Evolutionary conservation across 164 flowering plant species (phyloP), one percentile per base, ranked within the genome.

Genomic region (Taxillus chinensis): DNA sequence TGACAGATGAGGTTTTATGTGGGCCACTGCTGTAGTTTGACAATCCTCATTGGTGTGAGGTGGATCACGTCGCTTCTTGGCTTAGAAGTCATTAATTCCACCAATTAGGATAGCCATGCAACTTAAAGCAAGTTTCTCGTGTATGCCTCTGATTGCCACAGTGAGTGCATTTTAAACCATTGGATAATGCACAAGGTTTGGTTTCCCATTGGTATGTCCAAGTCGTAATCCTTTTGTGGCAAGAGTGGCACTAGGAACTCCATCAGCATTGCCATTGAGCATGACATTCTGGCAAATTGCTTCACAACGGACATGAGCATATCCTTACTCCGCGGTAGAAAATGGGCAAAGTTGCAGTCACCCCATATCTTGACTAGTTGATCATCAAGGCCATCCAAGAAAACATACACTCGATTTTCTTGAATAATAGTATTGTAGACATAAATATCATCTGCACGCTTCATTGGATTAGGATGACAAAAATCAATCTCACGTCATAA

Each of bases 1-100:
- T 6, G 64, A 62, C 41, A 62, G 41, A 4, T 49, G 56, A n/a
- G 64, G 64, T 38, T 62, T 27, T 10, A 42, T 15, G 15, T 49
- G 42, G 43, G 16, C 62, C 51, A 59, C 50, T 7, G 13, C 50
- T n/a, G 39, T 50, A 4, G 14, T 59, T 42, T 50, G 50, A 11
- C 3, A 10, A 39, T 15, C 51, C 13, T 48, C 51, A 48, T 48
- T 48, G 3, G 3, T 48, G 11, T 3, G 3, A 3, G 12, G 3
- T 3, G 11, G 7, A 3, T 48, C 51, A 48, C 51, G 11, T 3
- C 12, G 12, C 51, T 48, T 48, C 13, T 11, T 6, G 3, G 13
- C 51, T 11, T 48, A 3, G 13, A 48, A 13, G 13, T 48, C 51
- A n/a, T n/a, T n/a, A n/a, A 3, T 48, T 6, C 51, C 51, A 48